These are phyloP conservation scores for Kwoniella sp. DNA, from an alignment of 768 basidiomycete genomes.

Conservation along the genomic window DNA sequence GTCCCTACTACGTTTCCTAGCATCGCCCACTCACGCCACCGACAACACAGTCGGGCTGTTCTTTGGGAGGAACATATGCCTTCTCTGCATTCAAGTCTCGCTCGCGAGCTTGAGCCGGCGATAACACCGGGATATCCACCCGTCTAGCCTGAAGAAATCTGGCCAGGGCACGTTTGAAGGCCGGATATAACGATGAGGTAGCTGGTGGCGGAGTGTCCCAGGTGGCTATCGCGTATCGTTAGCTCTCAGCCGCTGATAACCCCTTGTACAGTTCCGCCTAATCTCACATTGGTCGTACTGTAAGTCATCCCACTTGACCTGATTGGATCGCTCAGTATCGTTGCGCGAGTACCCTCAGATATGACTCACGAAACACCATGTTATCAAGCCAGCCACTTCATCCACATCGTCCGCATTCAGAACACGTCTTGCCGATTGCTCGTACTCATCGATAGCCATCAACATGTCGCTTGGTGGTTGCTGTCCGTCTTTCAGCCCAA, in stretches of 20 bases:
- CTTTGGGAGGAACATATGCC: slow-evolving; percentile 53
- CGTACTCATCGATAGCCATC: slow-evolving; percentile 65
- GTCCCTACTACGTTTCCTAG: too few species aligned
- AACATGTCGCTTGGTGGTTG: slow-evolving; percentile 59
- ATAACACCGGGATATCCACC: slow-evolving; percentile 60
- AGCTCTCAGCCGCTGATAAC: neutral
- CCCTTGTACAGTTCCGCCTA: too few species aligned
- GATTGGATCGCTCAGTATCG: neutral
- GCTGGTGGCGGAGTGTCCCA: slow-evolving; percentile 82
- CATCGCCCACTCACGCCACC: slow-evolving; percentile 50
- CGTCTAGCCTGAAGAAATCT: slow-evolving; percentile 62
- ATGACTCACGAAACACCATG: slow-evolving; percentile 59
- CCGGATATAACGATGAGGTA: slow-evolving; percentile 59
- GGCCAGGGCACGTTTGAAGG: slow-evolving; percentile 65
- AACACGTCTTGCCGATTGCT: slow-evolving; percentile 52
- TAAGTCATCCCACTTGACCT: slow-evolving; percentile 88
- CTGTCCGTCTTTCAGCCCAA: slow-evolving; percentile 55
- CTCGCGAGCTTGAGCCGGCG: slow-evolving; percentile 31
- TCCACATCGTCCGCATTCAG: slow-evolving; percentile 58
- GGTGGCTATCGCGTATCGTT: slow-evolving; percentile 57
- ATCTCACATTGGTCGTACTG: slow-evolving; percentile 85
- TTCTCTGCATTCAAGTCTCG: slow-evolving; percentile 42
- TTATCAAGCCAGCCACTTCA: slow-evolving; percentile 53
- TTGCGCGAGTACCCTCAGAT: neutral
- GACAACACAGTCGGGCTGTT: slow-evolving; percentile 60